Evolutionary conservation across 2,329 filamentous ascomycete genomes (phyloP).

Genomic region (Pleurostoma richardsiae): DNA sequence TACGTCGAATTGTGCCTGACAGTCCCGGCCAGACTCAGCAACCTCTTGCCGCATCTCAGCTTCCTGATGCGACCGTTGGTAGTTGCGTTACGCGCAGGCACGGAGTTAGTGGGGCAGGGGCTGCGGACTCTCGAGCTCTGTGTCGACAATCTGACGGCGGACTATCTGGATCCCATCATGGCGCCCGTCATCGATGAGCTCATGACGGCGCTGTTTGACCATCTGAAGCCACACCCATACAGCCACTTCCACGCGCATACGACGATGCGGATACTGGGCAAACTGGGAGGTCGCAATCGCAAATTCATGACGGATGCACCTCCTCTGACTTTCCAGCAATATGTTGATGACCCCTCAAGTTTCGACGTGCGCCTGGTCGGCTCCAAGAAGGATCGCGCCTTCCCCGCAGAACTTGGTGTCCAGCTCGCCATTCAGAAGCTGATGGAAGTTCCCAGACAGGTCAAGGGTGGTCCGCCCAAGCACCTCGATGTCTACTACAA

Average conservation of each 20-base stretch:
- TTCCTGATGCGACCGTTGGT: slow-evolving; percentile 97
- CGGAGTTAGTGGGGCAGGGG: slow-evolving; percentile 91
- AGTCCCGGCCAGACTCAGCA: slow-evolving; percentile 88
- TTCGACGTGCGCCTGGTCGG: slow-evolving; percentile 87
- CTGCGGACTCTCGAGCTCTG: slow-evolving; percentile 91
- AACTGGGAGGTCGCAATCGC: slow-evolving; percentile 89
- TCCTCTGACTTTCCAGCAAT: slow-evolving; percentile 76
- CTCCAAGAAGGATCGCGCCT: slow-evolving; percentile 81
- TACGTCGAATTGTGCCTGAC: slow-evolving; percentile 97
- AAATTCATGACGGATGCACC: slow-evolving; percentile 92
- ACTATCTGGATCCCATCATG: slow-evolving; percentile 98
- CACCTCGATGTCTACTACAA: slow-evolving; percentile 82
- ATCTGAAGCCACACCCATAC: slow-evolving; percentile 88
- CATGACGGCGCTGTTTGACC: slow-evolving; percentile 96
- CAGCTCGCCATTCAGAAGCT: slow-evolving; percentile 86
- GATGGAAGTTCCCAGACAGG: slow-evolving; percentile 68
- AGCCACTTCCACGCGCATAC: slow-evolving; percentile 98
- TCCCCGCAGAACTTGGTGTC: slow-evolving; percentile 80
- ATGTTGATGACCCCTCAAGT: slow-evolving; percentile 80
- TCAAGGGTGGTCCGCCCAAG: slow-evolving; percentile 44
- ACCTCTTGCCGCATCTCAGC: slow-evolving; percentile 88
- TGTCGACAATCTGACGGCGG: slow-evolving; percentile 95
- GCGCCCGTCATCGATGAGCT: slow-evolving; percentile 97
- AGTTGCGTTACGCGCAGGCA: slow-evolving; percentile 87
- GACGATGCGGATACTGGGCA: slow-evolving; percentile 94